Evolutionary conservation across 176 grass and related monocot species (phyloP), one percentile per base, ranked within the genome.

Genomic region (Saccharum spontaneum): DNA sequence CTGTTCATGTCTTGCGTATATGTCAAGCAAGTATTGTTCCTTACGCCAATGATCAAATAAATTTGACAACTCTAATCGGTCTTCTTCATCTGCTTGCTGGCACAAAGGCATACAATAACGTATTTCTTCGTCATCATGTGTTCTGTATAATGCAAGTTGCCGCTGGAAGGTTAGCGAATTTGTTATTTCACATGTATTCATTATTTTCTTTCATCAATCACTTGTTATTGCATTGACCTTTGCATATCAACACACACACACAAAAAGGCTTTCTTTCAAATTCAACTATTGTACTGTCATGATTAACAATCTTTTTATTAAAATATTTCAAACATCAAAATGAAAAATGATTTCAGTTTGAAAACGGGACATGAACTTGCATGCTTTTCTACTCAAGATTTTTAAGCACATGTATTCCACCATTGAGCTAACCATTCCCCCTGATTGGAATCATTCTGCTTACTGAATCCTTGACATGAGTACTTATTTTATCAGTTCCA

Each of bases 141-240:
- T 98, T 98, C 90, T 95, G 93, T 86, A 96, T 99, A 87, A 91
- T 99, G 86, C 97, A 96, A 86, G 85, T 99, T 67, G 69, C 91
- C 92, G 91, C 88, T 86, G 93, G 93, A 82, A 95, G 97, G 97
- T 99, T 67, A 90, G 85, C n/a, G 46, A 81, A 89, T 28, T 81
- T 70, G 44, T 83, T 78, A 82, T 77, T 80, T 85, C 40, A 38
- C 50, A 61, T 73, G 30, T 76, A 28, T 60, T 68, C 75, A 66
- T 33, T n/a, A 22, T 86, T 38, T 91, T 38, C n/a, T 77, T 22
- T 70, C 5, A 60, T 79, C 55, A 62, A 9, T 88, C 70, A 43
- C 48, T 79, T 73, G n/a, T 83, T 48, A 37, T 22, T 66, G 43
- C 18, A 12, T 78, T 65, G 39, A 38, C 37, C 37, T 38, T 38